Evolutionary conservation across 768 basidiomycete species (phyloP), one percentile per base, ranked within the genome.

Genomic region (Tephrocybe sp.): DNA sequence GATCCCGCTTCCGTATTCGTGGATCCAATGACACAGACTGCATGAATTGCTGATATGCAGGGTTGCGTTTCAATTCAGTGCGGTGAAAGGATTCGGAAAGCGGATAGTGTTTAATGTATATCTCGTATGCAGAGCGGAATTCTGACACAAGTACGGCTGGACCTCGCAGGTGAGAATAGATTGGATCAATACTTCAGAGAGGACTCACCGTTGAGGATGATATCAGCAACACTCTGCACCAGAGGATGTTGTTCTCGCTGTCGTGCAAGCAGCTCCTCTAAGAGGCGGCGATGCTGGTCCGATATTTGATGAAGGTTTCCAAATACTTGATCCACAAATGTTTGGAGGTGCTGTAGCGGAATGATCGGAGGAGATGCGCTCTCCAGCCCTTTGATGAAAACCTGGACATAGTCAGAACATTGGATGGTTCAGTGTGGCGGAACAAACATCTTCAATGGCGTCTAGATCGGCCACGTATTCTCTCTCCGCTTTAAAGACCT

Each of bases 91-190:
- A 88, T 61, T 94, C 89, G 1, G 93, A 82, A 37, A 95, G 73
- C 3, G 92, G 92, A 53, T 93, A 95, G 53, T 92, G 84, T 60
- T 92, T 89, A 67, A 93, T 89, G 65, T 93, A 93, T 0, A 74
- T 73, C 55, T 92, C 91, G 54, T 93, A 93, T 8, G 79, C 80
- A 12, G 69, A 65, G 31, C 82, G 80, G 64, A 87, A 89, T 26
- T 77, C 73, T 18, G 60, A 56, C 53, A 64, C 69, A 28, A 80
- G 62, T 4, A 69, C 71, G 27, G 74, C 78, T 78, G 46, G 3
- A 64, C 40, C 39, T n/a, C 39, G 7, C 2, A 50, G 16, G 24
- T 52, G 15, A 54, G 44, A 28, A 25, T 8, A 32, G 13, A 41
- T 32, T 41, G 37, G 8, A 39, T 19, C 18, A 35, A 9, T 45